Percentiles rank a stretch among this genome's conserved stretches.
Conservation (phyloP, 2,329 filamentous ascomycete species). For the Cadophora gregata region DNA sequence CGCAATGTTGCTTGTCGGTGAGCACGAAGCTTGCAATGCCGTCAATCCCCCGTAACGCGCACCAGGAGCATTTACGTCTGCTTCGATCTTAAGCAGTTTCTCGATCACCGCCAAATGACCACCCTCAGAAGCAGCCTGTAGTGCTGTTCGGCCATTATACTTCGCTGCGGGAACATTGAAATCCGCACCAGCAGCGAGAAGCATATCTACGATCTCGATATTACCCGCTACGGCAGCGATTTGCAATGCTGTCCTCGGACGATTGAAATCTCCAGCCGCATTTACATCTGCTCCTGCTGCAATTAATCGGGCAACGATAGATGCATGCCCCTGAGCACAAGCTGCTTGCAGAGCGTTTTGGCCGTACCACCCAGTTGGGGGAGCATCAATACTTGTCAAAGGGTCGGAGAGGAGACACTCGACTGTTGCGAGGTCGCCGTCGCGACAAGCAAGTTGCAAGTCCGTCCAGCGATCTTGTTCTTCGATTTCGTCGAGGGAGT, state of each 20-base stretch:
- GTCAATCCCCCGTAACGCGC: conserved; percentile 9
- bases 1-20: conserved; percentile 7
- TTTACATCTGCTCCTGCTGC: conserved; percentile 15
- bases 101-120: conserved; percentile 7
- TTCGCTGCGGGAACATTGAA: conserved; percentile 8
- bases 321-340: background rate
- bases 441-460: conserved; percentile 5
- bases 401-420: conserved; percentile 8
- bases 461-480: conserved; percentile 13
- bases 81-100: background rate
- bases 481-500: conserved; percentile 2
- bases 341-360: conserved; percentile 16
- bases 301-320: background rate
- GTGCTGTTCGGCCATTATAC: conserved; percentile 9
- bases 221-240: background rate
- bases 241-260: conserved; percentile 14
- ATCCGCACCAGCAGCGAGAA: conserved; percentile 4
- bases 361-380: conserved; percentile 9
- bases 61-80: conserved; percentile 1
- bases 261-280: conserved; percentile 6
- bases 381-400: conserved; percentile 3
- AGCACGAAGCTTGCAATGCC: conserved; percentile 9
- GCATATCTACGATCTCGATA: conserved; percentile 2
- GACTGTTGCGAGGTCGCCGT: background rate
- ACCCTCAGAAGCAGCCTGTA: conserved; percentile 8